Evolutionary conservation across 176 grass and related monocot species (phyloP), one percentile per base, ranked within the genome.

Genomic region (Areca catechu): DNA sequence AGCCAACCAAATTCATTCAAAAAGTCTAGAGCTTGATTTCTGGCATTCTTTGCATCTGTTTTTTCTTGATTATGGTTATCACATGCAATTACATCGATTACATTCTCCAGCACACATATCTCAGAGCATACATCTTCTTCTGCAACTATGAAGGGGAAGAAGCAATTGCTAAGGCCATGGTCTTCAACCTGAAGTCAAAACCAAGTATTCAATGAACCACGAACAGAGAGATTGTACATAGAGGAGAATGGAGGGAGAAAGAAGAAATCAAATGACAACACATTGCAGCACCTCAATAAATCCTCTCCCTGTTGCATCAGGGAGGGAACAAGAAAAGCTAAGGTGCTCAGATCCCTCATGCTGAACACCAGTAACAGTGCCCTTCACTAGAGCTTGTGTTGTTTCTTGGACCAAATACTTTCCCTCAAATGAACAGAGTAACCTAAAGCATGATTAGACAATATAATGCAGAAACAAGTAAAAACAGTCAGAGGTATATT

Each of bases 341-440:
- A 97, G 23, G 56, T 83, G 82, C 52, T 97, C 72, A 56, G 71
- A 71, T 14, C 71, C 68, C 61, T 69, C 67, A 24, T 76, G 66
- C 37, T 67, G 54, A 50, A 57, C 57, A 69, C 77, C 67, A 5
- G 69, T 50, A 20, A 7, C 58, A 19, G 30, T 58, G 14, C 62
- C 55, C 66, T 76, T 59, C 52, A 70, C 24, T 68, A 97, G 57
- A 60, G 37, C 64, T 75, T 71, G 71, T 60, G 84, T 74, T 60
- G 69, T 23, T 75, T 83, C 83, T 79, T 97, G 80, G 54, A 77
- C 58, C 68, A 97, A 79, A 77, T 88, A 90, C 18, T 88, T 76
- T 9, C 79, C 86, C 29, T 80, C 86, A 88, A 82, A 97, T 58
- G 77, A 77, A 82, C 86, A 98, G 58, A 98, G 67, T 55, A 98